Evolutionary conservation across 352 stramenopile species (phyloP).

Genomic region (Globisporangium paddicum): DNA sequence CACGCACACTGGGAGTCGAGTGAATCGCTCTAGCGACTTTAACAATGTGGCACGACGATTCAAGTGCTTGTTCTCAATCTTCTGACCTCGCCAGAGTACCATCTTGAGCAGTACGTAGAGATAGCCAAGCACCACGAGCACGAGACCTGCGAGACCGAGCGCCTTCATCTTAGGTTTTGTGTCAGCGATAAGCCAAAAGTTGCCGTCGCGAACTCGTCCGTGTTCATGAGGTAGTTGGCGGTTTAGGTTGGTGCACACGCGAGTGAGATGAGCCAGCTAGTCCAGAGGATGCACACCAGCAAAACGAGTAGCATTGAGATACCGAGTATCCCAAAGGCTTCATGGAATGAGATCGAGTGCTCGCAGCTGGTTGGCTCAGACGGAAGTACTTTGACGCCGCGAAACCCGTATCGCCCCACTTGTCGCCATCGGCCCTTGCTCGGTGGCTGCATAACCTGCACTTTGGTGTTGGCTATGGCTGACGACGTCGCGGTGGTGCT

Average conservation of each 20-base stretch:
- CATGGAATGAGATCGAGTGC: constrained; percentile 17
- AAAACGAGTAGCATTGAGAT: constrained; percentile 14
- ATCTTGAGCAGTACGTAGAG: constrained; percentile 22
- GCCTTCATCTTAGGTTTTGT: constrained; percentile 7
- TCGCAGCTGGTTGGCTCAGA: no score
- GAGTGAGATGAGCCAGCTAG: constrained; percentile 25
- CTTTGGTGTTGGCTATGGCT: no score
- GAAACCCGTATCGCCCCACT: no score
- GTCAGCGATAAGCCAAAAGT: constrained; percentile 40
- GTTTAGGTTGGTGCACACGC: no score
- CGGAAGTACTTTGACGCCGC: no score
- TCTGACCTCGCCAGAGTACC: constrained; percentile 10
- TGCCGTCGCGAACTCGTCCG: constrained; percentile 30
- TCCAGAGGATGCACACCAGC: constrained; percentile 25
- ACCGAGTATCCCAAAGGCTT: constrained; percentile 20
- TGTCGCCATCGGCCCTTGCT: no score
- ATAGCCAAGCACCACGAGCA: constrained; percentile 16
- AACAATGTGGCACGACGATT: no score
- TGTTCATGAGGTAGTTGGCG: no score
- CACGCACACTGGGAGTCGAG: no score
- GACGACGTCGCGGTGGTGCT: no score
- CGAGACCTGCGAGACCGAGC: constrained; percentile 13
- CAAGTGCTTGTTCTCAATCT: not conserved
- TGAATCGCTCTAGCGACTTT: not conserved
- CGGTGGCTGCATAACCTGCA: no score